phyloP scores from a whole-genome alignment of 2,329 filamentous ascomycete genomes.

The Aspergillus latus region DNA sequence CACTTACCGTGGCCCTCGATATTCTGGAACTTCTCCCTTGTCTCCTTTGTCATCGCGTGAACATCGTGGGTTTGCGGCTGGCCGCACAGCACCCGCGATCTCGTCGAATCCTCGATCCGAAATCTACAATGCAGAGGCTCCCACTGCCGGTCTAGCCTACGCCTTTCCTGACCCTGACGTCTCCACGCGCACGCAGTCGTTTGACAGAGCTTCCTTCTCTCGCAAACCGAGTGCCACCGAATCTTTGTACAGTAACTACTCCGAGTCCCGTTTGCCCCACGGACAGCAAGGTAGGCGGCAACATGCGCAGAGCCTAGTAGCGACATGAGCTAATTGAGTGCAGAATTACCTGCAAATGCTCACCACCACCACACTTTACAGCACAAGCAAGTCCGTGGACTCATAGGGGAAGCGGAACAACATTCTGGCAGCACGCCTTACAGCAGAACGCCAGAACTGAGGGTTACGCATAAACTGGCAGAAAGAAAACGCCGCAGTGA shows the following conservation, averaged over 20 bases:
- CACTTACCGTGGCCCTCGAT: slow-evolving; percentile 43
- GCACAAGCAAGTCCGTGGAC: slow-evolving; percentile 49
- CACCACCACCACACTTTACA: slow-evolving; percentile 49
- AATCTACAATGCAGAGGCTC: slow-evolving; percentile 52
- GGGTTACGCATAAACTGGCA: slow-evolving; percentile 53
- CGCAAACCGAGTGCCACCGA: slow-evolving; percentile 49
- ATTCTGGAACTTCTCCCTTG: slow-evolving; percentile 40
- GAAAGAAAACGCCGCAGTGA: slow-evolving; percentile 54
- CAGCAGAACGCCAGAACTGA: slow-evolving; percentile 50
- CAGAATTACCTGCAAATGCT: slow-evolving; percentile 49
- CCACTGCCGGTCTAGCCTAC: slow-evolving; percentile 51
- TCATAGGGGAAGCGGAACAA: slow-evolving; percentile 48
- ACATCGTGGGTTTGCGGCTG: slow-evolving; percentile 44
- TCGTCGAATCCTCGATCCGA: slow-evolving; percentile 51
- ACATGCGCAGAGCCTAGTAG: slow-evolving; percentile 9
- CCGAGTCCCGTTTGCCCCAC: slow-evolving; percentile 46
- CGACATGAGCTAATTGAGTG: neutral
- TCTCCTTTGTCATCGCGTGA: slow-evolving; percentile 45
- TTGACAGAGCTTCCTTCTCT: slow-evolving; percentile 38
- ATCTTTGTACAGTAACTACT: slow-evolving; percentile 49
- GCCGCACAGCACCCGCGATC: slow-evolving; percentile 51
- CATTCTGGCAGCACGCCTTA: slow-evolving; percentile 47
- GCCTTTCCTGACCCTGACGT: slow-evolving; percentile 52
- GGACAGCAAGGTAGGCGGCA: slow-evolving; percentile 48
- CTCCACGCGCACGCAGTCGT: slow-evolving; percentile 37